phyloP scores from a whole-genome alignment of 2,329 filamentous ascomycete species.

The Aspergillus viridinutans region DNA sequence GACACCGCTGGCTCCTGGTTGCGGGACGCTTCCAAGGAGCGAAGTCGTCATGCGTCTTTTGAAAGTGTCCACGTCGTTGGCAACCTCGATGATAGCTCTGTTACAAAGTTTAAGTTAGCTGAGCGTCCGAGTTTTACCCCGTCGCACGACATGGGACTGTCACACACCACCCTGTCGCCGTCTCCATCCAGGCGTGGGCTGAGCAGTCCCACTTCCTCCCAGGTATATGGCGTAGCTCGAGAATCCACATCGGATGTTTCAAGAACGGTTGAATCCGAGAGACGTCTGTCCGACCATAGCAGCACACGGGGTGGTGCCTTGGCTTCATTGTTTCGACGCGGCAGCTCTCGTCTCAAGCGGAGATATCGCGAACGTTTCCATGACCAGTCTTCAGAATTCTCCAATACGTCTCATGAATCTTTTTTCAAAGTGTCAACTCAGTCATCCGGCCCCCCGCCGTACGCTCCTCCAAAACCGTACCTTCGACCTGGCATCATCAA shows the following conservation, averaged over 20 bases:
- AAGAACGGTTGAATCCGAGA: slow-evolving; percentile 49
- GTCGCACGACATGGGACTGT: slow-evolving; percentile 33
- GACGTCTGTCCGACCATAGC: slow-evolving; percentile 55
- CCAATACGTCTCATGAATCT: slow-evolving; percentile 85
- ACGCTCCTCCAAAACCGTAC: slow-evolving; percentile 38
- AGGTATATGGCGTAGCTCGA: slow-evolving; percentile 48
- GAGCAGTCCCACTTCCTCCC: slow-evolving; percentile 50
- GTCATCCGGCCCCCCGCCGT: slow-evolving; percentile 41
- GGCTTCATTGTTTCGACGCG: slow-evolving; percentile 71
- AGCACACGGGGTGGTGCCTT: slow-evolving; percentile 50
- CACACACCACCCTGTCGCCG: slow-evolving; percentile 28
- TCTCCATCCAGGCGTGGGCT: slow-evolving; percentile 43
- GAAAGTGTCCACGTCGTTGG: slow-evolving; percentile 30
- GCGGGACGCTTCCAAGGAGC: slow-evolving; percentile 28
- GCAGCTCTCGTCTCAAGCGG: slow-evolving; percentile 52
- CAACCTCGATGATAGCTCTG: slow-evolving; percentile 32
- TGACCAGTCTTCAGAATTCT: slow-evolving; percentile 70
- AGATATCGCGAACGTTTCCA: slow-evolving; percentile 48
- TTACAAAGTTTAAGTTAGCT: slow-evolving; percentile 25
- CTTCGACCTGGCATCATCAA: slow-evolving; percentile 59
- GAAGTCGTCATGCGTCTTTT: slow-evolving; percentile 21
- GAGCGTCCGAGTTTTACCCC: slow-evolving; percentile 29
- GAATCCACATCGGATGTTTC: slow-evolving; percentile 52
- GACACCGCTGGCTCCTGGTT: slow-evolving; percentile 29
- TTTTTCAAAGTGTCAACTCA: slow-evolving; percentile 59